Base-by-base conservation (phyloP, 371 early-diverging fungal genomes). In the Basidiobolus meristosporus region DNA sequence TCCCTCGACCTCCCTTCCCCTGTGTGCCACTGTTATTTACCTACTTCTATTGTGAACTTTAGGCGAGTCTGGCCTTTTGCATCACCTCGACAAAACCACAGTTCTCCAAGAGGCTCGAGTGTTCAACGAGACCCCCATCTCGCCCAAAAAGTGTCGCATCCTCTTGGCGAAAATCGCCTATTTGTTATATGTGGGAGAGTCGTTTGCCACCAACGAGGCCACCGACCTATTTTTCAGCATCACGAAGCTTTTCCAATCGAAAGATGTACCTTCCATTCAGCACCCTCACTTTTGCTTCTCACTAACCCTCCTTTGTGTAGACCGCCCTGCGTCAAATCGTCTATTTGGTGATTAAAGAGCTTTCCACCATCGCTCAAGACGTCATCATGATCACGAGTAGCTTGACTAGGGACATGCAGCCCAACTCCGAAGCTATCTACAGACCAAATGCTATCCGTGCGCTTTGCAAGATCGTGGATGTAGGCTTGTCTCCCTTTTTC, bases 141-240 rank as follows among this genome's bases (percentile, higher is more conserved):
- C 83, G 51, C 82, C 93, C 15, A 63, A 83, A 51, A 90, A 90
- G 61, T 97, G 93, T 59, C 73, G 92, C 33, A 51, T 84, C 28
- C 65, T 91, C 36, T 53, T 97, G 47, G 87, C 96, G 12, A 93
- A 93, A 57, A 78, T 98, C 34, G 67, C 88, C 32, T 91, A 88
- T 49, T 62, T 98, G 42, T 65, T 95, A 40, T 87, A 89, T 51
- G 72, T 83, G 43, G 82, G 81, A 14, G 91, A 95, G 57, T 62
- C 73, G 19, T 84, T 95, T 53, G 69, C 73, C 32, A 78, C 83
- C 11, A 74, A 70, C 28, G 98, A 96, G 62, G 96, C 98, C 3
- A 98, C 98, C 0, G 85, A 92, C 50, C 70, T 90, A 14, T 98
- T 98, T 62, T 98, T 98, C 57, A 82, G 84, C 51, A 84, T 90